These are phyloP conservation scores for Alternaria sp. DNA, from an alignment of 2,329 filamentous ascomycete species.

Conservation along the genomic window DNA sequence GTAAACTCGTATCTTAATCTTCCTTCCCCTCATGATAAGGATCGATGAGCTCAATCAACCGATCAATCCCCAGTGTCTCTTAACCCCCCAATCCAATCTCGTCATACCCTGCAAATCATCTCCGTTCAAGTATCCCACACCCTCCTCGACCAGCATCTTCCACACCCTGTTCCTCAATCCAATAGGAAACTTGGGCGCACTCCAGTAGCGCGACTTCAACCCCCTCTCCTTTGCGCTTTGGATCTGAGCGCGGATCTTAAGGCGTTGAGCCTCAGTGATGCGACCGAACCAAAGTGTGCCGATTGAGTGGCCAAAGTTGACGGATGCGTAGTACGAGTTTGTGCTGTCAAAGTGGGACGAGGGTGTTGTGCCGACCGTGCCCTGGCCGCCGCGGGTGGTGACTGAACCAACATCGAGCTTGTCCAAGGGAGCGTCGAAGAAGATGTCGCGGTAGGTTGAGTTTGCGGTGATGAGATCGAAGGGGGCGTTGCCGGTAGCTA, in stretches of 20 bases:
- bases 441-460: slow-evolving; percentile 59
- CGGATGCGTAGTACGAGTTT: slow-evolving; percentile 72
- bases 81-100: slow-evolving; percentile 54
- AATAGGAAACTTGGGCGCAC: slow-evolving; percentile 61
- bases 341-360: slow-evolving; percentile 48
- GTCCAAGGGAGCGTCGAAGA: slow-evolving; percentile 60
- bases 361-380: slow-evolving; percentile 50
- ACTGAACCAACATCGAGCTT: slow-evolving; percentile 41
- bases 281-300: slow-evolving; percentile 58
- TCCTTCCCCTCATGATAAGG: neutral
- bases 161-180: slow-evolving; percentile 62
- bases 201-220: slow-evolving; percentile 64
- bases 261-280: slow-evolving; percentile 55
- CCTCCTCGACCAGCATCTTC: slow-evolving; percentile 60
- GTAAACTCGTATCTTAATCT: neutral
- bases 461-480: slow-evolving; percentile 56
- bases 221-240: slow-evolving; percentile 58
- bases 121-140: slow-evolving; percentile 63
- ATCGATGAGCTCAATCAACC: neutral
- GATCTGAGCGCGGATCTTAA: slow-evolving; percentile 59
- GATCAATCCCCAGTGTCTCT: slow-evolving; percentile 33
- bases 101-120: slow-evolving; percentile 62
- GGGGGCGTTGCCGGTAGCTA: slow-evolving; percentile 61
- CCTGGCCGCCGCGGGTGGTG: slow-evolving; percentile 49
- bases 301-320: slow-evolving; percentile 61